phyloP scores from a whole-genome alignment of 805 yeast genomes.

The Torulaspora maleeae region DNA sequence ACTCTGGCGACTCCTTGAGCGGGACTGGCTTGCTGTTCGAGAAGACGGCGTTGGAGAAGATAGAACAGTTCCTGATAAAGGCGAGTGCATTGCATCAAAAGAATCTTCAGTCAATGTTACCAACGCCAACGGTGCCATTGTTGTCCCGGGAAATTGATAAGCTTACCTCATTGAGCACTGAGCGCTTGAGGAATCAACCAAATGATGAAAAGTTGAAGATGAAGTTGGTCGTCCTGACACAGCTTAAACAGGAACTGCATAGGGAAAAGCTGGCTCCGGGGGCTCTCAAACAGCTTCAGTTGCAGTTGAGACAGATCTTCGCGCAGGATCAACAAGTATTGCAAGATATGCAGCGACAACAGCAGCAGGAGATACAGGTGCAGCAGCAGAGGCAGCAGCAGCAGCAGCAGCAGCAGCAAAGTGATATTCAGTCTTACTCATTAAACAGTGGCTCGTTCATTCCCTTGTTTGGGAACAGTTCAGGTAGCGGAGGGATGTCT shows the following conservation, averaged over 20 bases:
- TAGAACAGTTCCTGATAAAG: conserved; percentile 66
- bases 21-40: conserved; percentile 59
- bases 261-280: conserved; percentile 33
- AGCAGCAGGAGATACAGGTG: conserved; percentile 29
- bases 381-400: conserved; percentile 26
- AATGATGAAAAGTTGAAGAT: conserved; percentile 33
- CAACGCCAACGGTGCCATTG: conserved; percentile 32
- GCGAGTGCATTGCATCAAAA: conserved; percentile 48
- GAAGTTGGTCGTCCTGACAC: conserved; percentile 35
- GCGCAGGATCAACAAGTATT: conserved; percentile 37
- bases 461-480: conserved; percentile 19
- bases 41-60: conserved; percentile 58
- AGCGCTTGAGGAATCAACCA: conserved; percentile 32
- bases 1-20: conserved; percentile 42
- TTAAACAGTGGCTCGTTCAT: conserved; percentile 8
- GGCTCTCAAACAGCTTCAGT: conserved; percentile 37
- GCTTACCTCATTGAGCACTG: conserved; percentile 34
- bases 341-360: conserved; percentile 27
- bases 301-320: conserved; percentile 38
- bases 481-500: conserved; percentile 14
- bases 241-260: conserved; percentile 36
- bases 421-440: conserved; percentile 8
- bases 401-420: conserved; percentile 23
- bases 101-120: conserved; percentile 29
- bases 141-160: conserved; percentile 37